Conservation (phyloP, 345 rosid species). For the Angophora floribunda region DNA sequence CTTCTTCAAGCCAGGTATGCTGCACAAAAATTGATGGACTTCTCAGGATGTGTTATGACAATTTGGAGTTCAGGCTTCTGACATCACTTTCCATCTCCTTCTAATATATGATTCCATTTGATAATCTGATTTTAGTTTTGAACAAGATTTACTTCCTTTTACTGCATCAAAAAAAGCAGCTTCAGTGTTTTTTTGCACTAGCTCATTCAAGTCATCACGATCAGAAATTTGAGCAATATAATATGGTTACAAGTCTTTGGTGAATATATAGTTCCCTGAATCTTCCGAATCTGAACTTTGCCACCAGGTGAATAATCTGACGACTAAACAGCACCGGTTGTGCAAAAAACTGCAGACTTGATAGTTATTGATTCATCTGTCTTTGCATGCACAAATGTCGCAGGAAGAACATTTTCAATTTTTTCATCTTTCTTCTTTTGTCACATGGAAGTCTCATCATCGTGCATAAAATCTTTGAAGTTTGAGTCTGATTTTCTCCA, state of each 20-base stretch:
- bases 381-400: background rate
- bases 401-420: background rate
- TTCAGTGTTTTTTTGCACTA: background rate
- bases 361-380: background rate
- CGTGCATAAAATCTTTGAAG: background rate
- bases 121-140: background rate
- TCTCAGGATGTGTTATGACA: background rate
- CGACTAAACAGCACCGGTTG: background rate
- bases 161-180: background rate
- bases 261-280: background rate
- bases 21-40: background rate
- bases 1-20: conserved; percentile 12
- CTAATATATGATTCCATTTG: background rate
- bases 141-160: background rate
- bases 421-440: background rate
- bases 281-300: background rate
- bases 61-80: background rate
- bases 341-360: background rate
- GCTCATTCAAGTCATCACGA: background rate
- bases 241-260: background rate
- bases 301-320: background rate
- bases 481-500: background rate
- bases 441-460: background rate
- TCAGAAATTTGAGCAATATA: background rate
- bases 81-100: background rate